These are phyloP conservation scores for Entomortierella chlamydospora DNA, from an alignment of 192 early-diverging fungal genomes.

Conservation along the genomic window DNA sequence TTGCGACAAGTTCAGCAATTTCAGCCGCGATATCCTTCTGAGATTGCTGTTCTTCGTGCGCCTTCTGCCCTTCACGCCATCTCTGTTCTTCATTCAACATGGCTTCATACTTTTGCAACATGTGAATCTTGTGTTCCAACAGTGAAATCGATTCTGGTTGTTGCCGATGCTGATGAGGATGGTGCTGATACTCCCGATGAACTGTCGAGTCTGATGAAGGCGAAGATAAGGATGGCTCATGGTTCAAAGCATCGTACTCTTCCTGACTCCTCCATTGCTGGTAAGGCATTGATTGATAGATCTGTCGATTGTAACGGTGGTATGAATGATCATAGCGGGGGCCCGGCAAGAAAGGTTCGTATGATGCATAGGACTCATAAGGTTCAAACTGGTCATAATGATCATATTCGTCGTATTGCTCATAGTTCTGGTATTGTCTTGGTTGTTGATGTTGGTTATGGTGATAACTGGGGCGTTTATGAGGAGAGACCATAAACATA, in stretches of 20 bases:
- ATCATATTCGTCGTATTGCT: background rate
- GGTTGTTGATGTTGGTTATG: background rate
- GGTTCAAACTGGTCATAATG: background rate
- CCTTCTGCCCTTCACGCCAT: background rate
- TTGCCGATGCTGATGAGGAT: background rate
- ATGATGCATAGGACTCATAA: background rate
- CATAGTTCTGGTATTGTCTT: background rate
- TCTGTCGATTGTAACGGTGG: background rate
- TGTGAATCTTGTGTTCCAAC: too few species aligned
- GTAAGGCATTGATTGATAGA: background rate
- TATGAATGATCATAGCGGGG: background rate
- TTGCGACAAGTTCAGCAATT: slow-evolving; percentile 20
- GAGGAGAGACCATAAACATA: background rate
- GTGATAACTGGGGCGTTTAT: background rate
- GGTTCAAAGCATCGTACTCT: background rate
- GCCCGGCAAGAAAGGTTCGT: background rate
- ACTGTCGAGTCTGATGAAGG: background rate
- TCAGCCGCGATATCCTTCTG: slow-evolving; percentile 6
- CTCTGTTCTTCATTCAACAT: background rate
- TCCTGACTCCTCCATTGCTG: background rate
- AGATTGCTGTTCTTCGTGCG: background rate
- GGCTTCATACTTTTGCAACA: too few species aligned
- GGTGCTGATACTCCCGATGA: background rate
- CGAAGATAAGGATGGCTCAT: background rate
- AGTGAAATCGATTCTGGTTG: background rate